Conservation (phyloP, 768 basidiomycete genomes). For the Leccinum subtestaceum region DNA sequence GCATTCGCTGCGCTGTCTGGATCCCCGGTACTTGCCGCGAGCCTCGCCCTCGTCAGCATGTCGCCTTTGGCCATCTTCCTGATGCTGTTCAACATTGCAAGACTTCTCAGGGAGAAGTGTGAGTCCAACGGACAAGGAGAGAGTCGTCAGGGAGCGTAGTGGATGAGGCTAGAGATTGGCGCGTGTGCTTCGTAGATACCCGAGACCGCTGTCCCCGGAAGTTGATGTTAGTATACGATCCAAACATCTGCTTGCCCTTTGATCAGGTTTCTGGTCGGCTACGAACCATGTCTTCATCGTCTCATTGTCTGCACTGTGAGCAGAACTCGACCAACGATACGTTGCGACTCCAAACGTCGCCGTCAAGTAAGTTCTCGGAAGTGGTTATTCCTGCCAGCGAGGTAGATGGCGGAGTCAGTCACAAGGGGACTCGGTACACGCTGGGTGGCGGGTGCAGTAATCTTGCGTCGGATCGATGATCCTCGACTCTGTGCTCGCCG, state of each 20-base stretch:
- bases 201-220: not conserved
- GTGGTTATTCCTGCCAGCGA: not conserved
- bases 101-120: not conserved
- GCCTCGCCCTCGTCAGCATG: slow-evolving; percentile 14
- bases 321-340: not conserved
- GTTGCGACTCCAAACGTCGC: not conserved
- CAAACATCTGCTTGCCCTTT: not conserved
- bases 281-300: not conserved
- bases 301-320: not conserved
- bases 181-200: not conserved
- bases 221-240: not conserved
- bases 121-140: not conserved
- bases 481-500: too few relatives aligned
- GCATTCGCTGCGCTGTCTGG: slow-evolving; percentile 12
- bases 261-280: not conserved
- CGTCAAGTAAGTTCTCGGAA: not conserved
- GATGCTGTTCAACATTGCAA: not conserved
- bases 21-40: slow-evolving; percentile 9
- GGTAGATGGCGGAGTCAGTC: not conserved
- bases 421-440: not conserved
- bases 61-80: slow-evolving; percentile 4
- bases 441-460: not conserved
- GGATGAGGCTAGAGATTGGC: not conserved
- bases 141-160: not conserved
- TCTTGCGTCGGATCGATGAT: not conserved